These are phyloP conservation scores for Sporothrix schenckii DNA, from an alignment of 2,329 filamentous ascomycete species.

Conservation along the genomic window DNA sequence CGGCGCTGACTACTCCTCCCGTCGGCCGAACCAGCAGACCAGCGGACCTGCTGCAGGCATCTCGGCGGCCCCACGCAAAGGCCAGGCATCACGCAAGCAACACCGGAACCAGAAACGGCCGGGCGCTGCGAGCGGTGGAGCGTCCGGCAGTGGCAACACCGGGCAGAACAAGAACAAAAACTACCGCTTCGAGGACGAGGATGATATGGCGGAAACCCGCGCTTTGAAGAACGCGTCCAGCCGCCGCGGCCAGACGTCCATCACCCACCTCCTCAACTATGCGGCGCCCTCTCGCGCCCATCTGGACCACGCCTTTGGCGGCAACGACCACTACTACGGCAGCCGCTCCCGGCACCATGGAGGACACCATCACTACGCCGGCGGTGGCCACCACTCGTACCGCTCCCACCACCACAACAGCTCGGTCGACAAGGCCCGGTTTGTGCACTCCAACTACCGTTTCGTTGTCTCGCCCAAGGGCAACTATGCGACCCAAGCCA, in stretches of 20 bases:
- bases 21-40: slow-evolving; percentile 48
- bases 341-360: slow-evolving; percentile 47
- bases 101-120: slow-evolving; percentile 81
- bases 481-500: slow-evolving; percentile 77
- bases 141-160: neutral
- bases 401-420: slow-evolving; percentile 76
- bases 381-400: slow-evolving; percentile 53
- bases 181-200: slow-evolving; percentile 70
- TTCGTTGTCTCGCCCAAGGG: slow-evolving; percentile 87
- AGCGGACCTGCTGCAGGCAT: slow-evolving; percentile 37
- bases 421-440: slow-evolving; percentile 85
- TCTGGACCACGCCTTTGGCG: slow-evolving; percentile 50
- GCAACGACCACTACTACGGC: slow-evolving; percentile 18
- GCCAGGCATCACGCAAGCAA: slow-evolving; percentile 75
- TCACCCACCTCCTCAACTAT: slow-evolving; percentile 95
- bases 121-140: slow-evolving; percentile 41
- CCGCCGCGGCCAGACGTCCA: slow-evolving; percentile 91
- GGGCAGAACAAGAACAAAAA: slow-evolving; percentile 18
- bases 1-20: slow-evolving; percentile 55
- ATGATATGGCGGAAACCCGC: slow-evolving; percentile 79
- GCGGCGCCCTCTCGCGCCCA: slow-evolving; percentile 74
- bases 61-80: slow-evolving; percentile 66
- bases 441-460: slow-evolving; percentile 92
- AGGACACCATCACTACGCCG: slow-evolving; percentile 42
- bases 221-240: slow-evolving; percentile 61